phyloP scores from a whole-genome alignment of 345 rosid species.

The Sonneratia caseolaris region DNA sequence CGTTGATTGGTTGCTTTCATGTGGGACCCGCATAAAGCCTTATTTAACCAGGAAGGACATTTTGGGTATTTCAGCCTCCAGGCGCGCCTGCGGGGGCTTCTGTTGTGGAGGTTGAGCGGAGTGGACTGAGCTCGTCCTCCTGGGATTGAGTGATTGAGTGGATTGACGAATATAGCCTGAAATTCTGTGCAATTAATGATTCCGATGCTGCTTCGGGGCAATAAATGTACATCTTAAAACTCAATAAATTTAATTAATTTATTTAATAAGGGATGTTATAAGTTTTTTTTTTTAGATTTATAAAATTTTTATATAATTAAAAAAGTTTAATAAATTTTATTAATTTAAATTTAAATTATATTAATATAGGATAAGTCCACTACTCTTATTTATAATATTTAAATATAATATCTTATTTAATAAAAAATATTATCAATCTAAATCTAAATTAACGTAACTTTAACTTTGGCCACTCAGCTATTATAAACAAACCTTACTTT shows the following conservation, averaged over 20 bases:
- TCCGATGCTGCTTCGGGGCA: not conserved
- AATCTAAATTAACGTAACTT: too few relatives aligned
- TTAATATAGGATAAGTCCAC: too few relatives aligned
- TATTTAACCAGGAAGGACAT: not conserved
- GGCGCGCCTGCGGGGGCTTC: not conserved
- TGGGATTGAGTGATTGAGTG: not conserved
- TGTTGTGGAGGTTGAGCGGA: not conserved
- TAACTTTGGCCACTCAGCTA: not conserved
- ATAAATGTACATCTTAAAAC: not conserved
- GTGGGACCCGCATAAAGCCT: not conserved
- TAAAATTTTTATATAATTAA: too few relatives aligned
- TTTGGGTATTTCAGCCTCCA: not conserved
- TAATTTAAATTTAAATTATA: too few relatives aligned
- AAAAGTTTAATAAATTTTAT: too few relatives aligned
- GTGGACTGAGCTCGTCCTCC: not conserved
- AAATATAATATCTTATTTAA: too few relatives aligned
- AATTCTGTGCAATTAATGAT: constrained; percentile 6
- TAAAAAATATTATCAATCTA: too few relatives aligned
- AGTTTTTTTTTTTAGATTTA: too few relatives aligned
- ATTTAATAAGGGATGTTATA: too few relatives aligned
- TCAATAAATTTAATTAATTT: too few relatives aligned
- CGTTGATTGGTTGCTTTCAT: constrained; percentile 3
- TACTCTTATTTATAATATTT: too few relatives aligned
- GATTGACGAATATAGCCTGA: constrained; percentile 1
- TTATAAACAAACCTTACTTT: not conserved